Percentiles rank a stretch among this genome's conserved stretches.
phyloP scores from a whole-genome alignment of 108 stramenopile species.

The Craspedostauros australis region DNA sequence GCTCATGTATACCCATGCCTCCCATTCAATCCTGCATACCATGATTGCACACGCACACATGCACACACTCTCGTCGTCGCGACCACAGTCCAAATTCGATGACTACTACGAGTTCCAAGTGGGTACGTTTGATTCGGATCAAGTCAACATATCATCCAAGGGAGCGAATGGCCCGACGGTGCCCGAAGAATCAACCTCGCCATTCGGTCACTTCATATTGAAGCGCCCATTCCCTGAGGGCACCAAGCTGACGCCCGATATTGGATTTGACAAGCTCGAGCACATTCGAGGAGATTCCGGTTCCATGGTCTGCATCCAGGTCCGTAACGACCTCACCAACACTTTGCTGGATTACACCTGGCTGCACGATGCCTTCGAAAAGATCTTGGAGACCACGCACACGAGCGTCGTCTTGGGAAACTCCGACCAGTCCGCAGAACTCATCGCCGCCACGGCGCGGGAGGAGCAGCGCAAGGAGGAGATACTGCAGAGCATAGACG shows the following conservation, averaged over 20 bases:
- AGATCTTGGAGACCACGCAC: constrained; percentile 37
- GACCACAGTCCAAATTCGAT: constrained; percentile 36
- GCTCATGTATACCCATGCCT: neutral
- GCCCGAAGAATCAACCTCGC: neutral
- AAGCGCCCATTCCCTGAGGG: constrained; percentile 33
- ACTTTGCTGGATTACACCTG: constrained; percentile 17
- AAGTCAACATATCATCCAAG: too few species aligned
- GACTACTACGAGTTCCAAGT: constrained; percentile 39
- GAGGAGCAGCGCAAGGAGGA: constrained; percentile 6
- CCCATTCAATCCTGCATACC: too few species aligned
- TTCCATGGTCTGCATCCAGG: too few species aligned
- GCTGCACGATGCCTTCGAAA: constrained; percentile 17
- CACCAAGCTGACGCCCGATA: constrained; percentile 8
- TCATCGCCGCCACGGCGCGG: constrained; percentile 25
- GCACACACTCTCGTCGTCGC: too few species aligned
- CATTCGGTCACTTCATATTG: constrained; percentile 21
- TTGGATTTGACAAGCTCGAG: constrained; percentile 23
- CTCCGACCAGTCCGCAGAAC: constrained; percentile 15
- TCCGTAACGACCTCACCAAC: too few species aligned
- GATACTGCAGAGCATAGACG: neutral
- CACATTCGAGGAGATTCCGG: constrained; percentile 42
- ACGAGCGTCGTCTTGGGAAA: constrained; percentile 23
- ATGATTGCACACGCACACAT: too few species aligned
- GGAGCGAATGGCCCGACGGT: too few species aligned
- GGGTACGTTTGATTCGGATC: too few species aligned